A percentile compares a stretch with the other conserved stretches of the same genome.
Conservation (phyloP, 1,284 basidiomycete species). For the Marasmius oreades region DNA sequence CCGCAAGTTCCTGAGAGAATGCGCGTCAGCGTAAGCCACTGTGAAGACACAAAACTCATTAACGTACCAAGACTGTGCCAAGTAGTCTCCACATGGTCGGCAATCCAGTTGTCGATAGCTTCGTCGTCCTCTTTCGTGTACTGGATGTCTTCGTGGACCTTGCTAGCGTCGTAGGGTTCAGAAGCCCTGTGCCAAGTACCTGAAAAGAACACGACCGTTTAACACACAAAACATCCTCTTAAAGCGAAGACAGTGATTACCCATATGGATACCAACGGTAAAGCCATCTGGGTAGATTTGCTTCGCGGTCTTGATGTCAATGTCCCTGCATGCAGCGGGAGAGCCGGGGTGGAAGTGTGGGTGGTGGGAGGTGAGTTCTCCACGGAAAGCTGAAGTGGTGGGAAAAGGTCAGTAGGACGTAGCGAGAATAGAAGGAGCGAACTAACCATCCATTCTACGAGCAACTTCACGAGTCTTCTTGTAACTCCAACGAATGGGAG, state of each 20-base stretch:
- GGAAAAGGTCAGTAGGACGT: conserved; percentile 2
- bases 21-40: background rate
- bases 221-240: background rate
- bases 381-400: conserved; percentile 55
- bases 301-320: conserved; percentile 68
- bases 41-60: background rate
- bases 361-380: conserved; percentile 68
- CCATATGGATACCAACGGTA: conserved; percentile 73
- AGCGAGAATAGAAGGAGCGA: background rate
- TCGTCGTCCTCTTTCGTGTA: conserved; percentile 64
- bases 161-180: conserved; percentile 50
- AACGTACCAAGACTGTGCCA: conserved; percentile 65
- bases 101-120: conserved; percentile 68
- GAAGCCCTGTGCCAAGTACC: conserved; percentile 59
- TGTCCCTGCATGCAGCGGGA: conserved; percentile 53
- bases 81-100: conserved; percentile 72
- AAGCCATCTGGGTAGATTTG: conserved; percentile 56
- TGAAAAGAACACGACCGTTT: conserved; percentile 16
- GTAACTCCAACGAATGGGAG: conserved; percentile 74
- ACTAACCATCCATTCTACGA: conserved; percentile 64
- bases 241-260: conserved; percentile 22
- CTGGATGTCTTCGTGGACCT: conserved; percentile 62
- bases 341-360: conserved; percentile 71
- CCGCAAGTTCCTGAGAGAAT: conserved; percentile 38
- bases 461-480: conserved; percentile 72